These are phyloP conservation scores for Clavispora phyllophila DNA, from an alignment of 805 yeast genomes.

Conservation along the genomic window DNA sequence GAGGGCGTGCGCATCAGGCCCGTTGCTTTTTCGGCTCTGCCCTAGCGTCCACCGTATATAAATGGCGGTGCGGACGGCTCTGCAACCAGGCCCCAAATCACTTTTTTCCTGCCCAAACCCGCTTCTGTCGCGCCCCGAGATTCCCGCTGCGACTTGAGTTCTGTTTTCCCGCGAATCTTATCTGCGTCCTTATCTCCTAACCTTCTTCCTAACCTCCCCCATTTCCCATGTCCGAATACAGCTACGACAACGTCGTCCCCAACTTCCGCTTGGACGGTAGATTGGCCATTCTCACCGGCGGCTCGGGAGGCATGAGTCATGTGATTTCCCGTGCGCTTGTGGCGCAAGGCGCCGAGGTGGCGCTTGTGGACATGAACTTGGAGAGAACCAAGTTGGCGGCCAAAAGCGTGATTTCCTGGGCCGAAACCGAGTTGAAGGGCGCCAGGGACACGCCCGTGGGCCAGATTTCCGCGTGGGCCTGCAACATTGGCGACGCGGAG, in stretches of 20 bases:
- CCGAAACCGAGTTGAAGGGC: slow-evolving; percentile 36
- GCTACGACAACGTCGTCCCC: slow-evolving; percentile 50
- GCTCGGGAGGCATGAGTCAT: slow-evolving; percentile 72
- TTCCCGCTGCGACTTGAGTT: too few relatives aligned
- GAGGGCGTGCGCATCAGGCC: not conserved
- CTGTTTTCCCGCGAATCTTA: too few relatives aligned
- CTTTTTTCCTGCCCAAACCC: too few relatives aligned
- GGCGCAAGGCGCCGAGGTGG: slow-evolving; percentile 74
- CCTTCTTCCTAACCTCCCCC: not conserved
- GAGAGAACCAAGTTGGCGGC: slow-evolving; percentile 55
- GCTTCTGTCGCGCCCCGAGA: too few relatives aligned
- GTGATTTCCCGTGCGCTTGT: slow-evolving; percentile 61
- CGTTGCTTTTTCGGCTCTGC: not conserved
- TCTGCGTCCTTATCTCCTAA: too few relatives aligned
- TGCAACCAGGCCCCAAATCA: too few relatives aligned
- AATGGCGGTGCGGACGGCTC: too few relatives aligned
- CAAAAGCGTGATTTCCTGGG: slow-evolving; percentile 45
- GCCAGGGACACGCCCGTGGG: slow-evolving; percentile 29
- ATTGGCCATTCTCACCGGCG: slow-evolving; percentile 73
- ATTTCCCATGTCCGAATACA: slow-evolving; percentile 11
- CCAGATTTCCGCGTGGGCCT: slow-evolving; percentile 58
- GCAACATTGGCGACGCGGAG: slow-evolving; percentile 65
- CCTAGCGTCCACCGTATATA: not conserved
- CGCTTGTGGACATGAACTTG: slow-evolving; percentile 63
- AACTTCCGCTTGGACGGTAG: slow-evolving; percentile 64